Conservation (phyloP, 2,329 filamentous ascomycete genomes). For the Talaromyces islandicus region DNA sequence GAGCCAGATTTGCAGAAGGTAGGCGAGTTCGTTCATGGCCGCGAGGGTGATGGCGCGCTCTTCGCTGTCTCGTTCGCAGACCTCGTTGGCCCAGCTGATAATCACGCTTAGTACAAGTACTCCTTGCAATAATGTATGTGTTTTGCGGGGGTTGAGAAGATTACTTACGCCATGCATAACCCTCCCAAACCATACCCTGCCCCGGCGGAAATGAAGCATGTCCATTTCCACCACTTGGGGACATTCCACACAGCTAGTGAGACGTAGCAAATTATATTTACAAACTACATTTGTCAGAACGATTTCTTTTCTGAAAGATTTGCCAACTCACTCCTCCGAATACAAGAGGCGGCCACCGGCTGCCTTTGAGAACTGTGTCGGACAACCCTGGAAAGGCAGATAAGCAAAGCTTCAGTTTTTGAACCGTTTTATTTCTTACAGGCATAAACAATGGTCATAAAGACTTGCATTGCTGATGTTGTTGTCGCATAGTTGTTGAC, state of each 20-base stretch:
- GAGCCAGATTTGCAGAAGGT: slow-evolving; percentile 64
- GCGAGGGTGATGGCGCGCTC: slow-evolving; percentile 62
- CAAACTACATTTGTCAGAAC: slow-evolving; percentile 13
- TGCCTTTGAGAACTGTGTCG: slow-evolving; percentile 54
- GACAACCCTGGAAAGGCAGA: slow-evolving; percentile 45
- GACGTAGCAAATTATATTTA: slow-evolving; percentile 41
- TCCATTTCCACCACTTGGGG: slow-evolving; percentile 56
- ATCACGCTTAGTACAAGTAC: not conserved
- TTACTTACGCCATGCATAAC: slow-evolving; percentile 44
- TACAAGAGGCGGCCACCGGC: slow-evolving; percentile 59
- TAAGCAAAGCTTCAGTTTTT: not conserved
- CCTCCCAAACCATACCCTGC: slow-evolving; percentile 44
- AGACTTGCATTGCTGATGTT: slow-evolving; percentile 48
- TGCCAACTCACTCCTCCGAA: slow-evolving; percentile 48
- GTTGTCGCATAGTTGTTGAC: slow-evolving; percentile 56
- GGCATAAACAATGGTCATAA: slow-evolving; percentile 58
- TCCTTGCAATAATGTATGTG: not conserved
- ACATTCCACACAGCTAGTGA: slow-evolving; percentile 47
- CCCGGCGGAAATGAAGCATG: slow-evolving; percentile 52
- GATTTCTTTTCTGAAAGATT: slow-evolving; percentile 23
- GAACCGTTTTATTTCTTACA: slow-evolving; percentile 25
- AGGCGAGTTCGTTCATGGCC: slow-evolving; percentile 65
- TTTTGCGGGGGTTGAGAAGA: not conserved
- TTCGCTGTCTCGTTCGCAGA: slow-evolving; percentile 53
- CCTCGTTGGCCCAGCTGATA: slow-evolving; percentile 48